Evolutionary conservation across 352 stramenopile species (phyloP).

Genomic region (Globisporangium uncinulatum): DNA sequence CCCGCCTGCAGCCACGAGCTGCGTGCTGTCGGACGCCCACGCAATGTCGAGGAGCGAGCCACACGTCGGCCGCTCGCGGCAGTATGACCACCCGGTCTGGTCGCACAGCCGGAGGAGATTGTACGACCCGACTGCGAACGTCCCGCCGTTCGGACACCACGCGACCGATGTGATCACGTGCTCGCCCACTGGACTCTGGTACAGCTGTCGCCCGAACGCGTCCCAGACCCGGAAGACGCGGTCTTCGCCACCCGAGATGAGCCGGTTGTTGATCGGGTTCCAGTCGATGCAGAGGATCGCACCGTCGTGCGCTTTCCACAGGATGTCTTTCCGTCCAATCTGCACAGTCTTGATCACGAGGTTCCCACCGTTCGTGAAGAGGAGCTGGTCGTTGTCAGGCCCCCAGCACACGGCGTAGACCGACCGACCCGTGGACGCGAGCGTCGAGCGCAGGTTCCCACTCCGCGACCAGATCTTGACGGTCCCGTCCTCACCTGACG

Average conservation of each 20-base stretch:
- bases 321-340: slow-evolving; percentile 78
- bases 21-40: slow-evolving; percentile 89
- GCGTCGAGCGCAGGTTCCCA: slow-evolving; percentile 82
- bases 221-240: slow-evolving; percentile 92
- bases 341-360: slow-evolving; percentile 91
- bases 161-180: slow-evolving; percentile 90
- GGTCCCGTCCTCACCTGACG: slow-evolving; percentile 89
- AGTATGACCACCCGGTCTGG: slow-evolving; percentile 90
- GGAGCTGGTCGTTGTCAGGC: slow-evolving; percentile 87
- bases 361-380: slow-evolving; percentile 84
- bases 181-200: slow-evolving; percentile 70
- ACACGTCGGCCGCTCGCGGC: slow-evolving; percentile 66
- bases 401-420: slow-evolving; percentile 91
- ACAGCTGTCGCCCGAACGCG: slow-evolving; percentile 88
- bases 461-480: slow-evolving; percentile 91
- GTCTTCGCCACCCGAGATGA: slow-evolving; percentile 92
- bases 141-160: slow-evolving; percentile 89
- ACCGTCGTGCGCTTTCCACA: slow-evolving; percentile 90
- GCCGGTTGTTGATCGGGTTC: slow-evolving; percentile 89
- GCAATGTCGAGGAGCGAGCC: slow-evolving; percentile 87
- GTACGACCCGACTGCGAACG: slow-evolving; percentile 90
- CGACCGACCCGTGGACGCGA: slow-evolving; percentile 72
- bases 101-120: slow-evolving; percentile 93
- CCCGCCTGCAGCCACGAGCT: slow-evolving; percentile 84
- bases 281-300: slow-evolving; percentile 91